Percentiles rank a stretch among this genome's conserved stretches.
phyloP scores from a whole-genome alignment of 371 early-diverging fungal species.

The Dinochytrium kinnereticum region DNA sequence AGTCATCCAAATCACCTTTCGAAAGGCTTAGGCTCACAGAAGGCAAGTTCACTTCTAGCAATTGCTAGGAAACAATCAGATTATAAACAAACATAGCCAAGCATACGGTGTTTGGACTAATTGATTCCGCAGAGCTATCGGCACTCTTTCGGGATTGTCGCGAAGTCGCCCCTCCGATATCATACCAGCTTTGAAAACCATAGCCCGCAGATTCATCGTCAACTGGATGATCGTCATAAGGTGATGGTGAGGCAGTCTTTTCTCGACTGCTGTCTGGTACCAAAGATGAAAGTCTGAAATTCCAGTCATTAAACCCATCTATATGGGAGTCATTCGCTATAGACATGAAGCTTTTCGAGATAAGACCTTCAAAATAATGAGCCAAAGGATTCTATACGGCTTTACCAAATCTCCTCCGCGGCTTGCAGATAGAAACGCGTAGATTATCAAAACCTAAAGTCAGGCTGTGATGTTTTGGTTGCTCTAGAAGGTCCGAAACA shows the following conservation, averaged over 20 bases:
- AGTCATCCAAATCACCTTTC: not conserved
- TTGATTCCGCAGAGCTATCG: no score
- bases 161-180: conserved; percentile 23
- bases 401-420: not conserved
- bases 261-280: not conserved
- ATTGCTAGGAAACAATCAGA: not conserved
- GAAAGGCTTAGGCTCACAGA: not conserved
- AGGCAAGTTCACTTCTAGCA: not conserved
- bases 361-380: not conserved
- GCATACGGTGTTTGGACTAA: no score
- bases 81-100: no score
- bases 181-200: conserved; percentile 42
- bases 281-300: not conserved
- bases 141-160: not conserved
- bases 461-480: no score
- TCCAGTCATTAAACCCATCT: not conserved
- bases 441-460: not conserved
- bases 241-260: not conserved
- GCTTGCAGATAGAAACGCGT: not conserved
- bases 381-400: not conserved
- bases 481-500: no score
- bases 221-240: not conserved
- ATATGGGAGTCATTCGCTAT: no score
- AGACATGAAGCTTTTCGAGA: not conserved
- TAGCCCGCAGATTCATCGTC: not conserved